Percentiles rank a stretch among this genome's conserved stretches.
phyloP scores from a whole-genome alignment of 2,329 filamentous ascomycete genomes.

The Karstenula rhodostoma region DNA sequence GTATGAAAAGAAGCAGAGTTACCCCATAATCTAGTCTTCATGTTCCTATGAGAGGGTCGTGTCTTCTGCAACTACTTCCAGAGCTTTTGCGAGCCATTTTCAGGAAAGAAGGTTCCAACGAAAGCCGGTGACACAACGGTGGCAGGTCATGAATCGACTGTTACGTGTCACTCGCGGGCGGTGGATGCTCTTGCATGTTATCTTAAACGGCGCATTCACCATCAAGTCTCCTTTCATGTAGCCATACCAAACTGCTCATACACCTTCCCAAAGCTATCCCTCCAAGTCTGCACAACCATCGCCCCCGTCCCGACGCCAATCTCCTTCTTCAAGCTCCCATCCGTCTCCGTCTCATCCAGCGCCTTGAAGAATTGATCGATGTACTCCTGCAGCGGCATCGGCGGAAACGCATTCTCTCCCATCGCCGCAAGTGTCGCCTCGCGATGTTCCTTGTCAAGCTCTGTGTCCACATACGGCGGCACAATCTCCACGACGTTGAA shows the following conservation, averaged over 20 bases:
- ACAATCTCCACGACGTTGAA: conserved; percentile 48
- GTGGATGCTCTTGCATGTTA: too few species aligned
- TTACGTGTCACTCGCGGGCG: too few species aligned
- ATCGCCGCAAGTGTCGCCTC: conserved; percentile 22
- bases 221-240: background rate
- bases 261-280: conserved; percentile 18
- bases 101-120: too few species aligned
- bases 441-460: conserved; percentile 38
- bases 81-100: too few species aligned
- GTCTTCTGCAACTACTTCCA: too few species aligned
- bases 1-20: too few species aligned
- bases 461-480: conserved; percentile 50
- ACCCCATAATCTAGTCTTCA: too few species aligned
- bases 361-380: conserved; percentile 22
- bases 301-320: conserved; percentile 18
- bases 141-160: too few species aligned
- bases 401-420: conserved; percentile 29
- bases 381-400: conserved; percentile 47
- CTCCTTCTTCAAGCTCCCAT: conserved; percentile 21
- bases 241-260: conserved; percentile 14
- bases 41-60: too few species aligned
- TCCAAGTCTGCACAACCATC: conserved; percentile 18
- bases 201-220: background rate
- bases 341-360: conserved; percentile 10
- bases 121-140: too few species aligned